Percentiles rank a stretch among this genome's conserved stretches.
Evolutionary conservation across 805 yeast species (phyloP).

Genomic region (Metschnikowia lunata): DNA sequence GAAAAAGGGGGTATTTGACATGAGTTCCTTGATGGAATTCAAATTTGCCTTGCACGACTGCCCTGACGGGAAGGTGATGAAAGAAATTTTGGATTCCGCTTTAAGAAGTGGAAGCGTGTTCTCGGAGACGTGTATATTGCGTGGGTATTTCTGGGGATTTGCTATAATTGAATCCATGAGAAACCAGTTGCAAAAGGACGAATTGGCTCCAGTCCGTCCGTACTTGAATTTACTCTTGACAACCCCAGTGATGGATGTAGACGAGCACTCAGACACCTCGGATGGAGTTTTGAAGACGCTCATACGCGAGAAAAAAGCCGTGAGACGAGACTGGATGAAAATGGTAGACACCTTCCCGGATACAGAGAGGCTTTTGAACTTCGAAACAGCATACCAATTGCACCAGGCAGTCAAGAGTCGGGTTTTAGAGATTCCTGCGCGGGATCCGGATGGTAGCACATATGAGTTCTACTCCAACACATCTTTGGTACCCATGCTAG

Average conservation of each 20-base stretch:
- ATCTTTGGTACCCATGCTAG: constrained; percentile 61
- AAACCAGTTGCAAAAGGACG: background rate
- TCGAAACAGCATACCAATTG: constrained; percentile 26
- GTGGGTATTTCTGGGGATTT: constrained; percentile 16
- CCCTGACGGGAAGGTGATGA: constrained; percentile 1
- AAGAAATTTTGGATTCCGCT: constrained; percentile 4
- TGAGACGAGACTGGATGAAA: constrained; percentile 1
- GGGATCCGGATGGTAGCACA: constrained; percentile 5
- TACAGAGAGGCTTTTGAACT: constrained; percentile 11
- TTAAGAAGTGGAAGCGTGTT: constrained; percentile 4
- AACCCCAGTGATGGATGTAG: constrained; percentile 10
- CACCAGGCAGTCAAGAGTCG: constrained; percentile 52
- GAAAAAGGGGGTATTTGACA: constrained; percentile 5
- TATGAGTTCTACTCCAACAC: constrained; percentile 47
- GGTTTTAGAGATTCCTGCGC: constrained; percentile 59
- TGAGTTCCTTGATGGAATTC: constrained; percentile 6
- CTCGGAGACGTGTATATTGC: constrained; percentile 14
- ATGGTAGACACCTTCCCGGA: constrained; percentile 2
- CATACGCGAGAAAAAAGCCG: constrained; percentile 4
- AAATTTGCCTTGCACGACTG: no score
- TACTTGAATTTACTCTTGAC: constrained; percentile 10
- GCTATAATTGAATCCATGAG: background rate
- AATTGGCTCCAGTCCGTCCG: constrained; percentile 1
- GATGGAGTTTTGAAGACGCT: constrained; percentile 6
- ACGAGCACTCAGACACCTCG: background rate